Evolutionary conservation across 768 basidiomycete genomes (phyloP), one percentile per base, ranked within the genome.

Genomic region (Calvatia gigantea): DNA sequence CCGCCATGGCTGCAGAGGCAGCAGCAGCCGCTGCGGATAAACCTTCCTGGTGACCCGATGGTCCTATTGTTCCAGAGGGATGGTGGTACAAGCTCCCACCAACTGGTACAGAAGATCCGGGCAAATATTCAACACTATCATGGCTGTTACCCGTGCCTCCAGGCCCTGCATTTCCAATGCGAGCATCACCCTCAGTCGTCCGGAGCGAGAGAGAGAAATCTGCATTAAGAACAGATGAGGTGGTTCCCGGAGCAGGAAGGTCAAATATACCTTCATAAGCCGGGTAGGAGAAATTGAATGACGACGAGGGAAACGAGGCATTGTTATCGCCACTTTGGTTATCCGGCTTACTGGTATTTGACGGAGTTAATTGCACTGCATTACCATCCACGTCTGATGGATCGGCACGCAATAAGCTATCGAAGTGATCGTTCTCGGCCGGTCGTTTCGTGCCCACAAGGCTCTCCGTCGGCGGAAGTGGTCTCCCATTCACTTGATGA

Each of bases 401-500:
- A 73, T 93, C 91, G 45, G 82, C 87, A 43, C 90, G 86, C 52
- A 93, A 69, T 73, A 89, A 79, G 64, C 87, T 89, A 67, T 93
- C 91, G 51, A 75, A 80, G 63, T 89, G 91, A 35, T 89, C 85
- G n/a, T 83, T 76, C 56, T 91, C 89, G 9, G 91, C 91, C 42
- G 86, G 83, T 48, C 91, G 84, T 72, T 93, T 94, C 59, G 80
- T 84, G 28, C 87, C 87, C 61, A 83, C 69, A 47, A 84, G 66
- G 67, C 78, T 81, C 61, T 86, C 86, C 54, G 84, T 80, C 11
- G 58, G 52, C 39, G 81, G 76, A 60, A 84, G 68, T 35, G 90
- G 84, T 66, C 85, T 86, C 32, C 88, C 87, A 66, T 91, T 88
- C 60, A 90, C 85, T 68, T 91, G 88, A 72, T 92, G 89, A 46